phyloP scores from a whole-genome alignment of 1,284 basidiomycete genomes.

The Golubevia sp. region DNA sequence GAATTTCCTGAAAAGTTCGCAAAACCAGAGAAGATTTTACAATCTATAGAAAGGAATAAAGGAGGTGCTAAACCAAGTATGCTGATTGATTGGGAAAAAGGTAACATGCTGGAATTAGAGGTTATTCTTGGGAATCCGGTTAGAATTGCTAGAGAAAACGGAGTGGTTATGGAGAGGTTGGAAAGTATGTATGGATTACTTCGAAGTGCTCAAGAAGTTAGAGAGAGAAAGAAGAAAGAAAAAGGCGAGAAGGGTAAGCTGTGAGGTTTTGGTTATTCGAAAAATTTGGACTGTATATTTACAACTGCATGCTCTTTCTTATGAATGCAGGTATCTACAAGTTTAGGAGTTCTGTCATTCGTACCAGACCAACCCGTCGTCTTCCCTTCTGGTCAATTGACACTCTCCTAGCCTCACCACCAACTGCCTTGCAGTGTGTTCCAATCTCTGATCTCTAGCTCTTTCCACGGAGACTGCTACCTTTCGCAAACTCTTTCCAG shows the following conservation, averaged over 20 bases:
- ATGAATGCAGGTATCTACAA: too few relatives aligned
- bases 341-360: too few relatives aligned
- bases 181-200: conserved; percentile 64
- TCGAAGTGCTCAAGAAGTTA: conserved; percentile 59
- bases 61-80: conserved; percentile 62
- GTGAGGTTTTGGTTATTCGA: conserved; percentile 5
- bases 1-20: conserved; percentile 60
- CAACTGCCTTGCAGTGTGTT: not conserved
- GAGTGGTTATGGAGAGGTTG: conserved; percentile 62
- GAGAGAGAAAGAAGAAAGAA: not conserved
- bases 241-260: conserved; percentile 12
- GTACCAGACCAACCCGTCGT: not conserved
- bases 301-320: too few relatives aligned
- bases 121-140: conserved; percentile 60
- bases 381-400: not conserved
- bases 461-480: not conserved
- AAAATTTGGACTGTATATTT: not conserved
- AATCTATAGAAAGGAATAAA: conserved; percentile 61
- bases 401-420: not conserved
- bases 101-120: conserved; percentile 63
- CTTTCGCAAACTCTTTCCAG: not conserved
- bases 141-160: conserved; percentile 57
- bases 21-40: conserved; percentile 61
- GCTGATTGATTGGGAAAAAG: conserved; percentile 63
- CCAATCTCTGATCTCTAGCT: not conserved